Base-by-base conservation (phyloP, 805 yeast genomes). In the Candida vartiovaarae region DNA sequence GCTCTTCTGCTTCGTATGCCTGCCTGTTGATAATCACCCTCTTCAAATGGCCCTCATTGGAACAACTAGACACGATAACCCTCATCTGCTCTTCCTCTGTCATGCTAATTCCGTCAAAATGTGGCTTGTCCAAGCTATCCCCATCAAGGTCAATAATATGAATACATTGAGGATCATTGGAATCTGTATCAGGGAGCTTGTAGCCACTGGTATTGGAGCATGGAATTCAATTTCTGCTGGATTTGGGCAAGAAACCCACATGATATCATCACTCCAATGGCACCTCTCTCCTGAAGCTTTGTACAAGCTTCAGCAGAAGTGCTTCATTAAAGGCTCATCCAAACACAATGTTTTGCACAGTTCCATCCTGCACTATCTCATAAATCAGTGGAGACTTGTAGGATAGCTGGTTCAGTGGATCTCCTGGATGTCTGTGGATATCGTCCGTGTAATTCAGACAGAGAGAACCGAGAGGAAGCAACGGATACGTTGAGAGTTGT, bases 201-300 rank as follows among this genome's bases (percentile, higher is more conserved):
- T 57, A 5, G 62, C 66, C 26, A 65, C 57, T 28, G 69, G 68
- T 26, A 63, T 56, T 7, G 52, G 46, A 28, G 55, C 51, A 46
- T 45, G 2, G 46, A 47, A 3, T 56, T 49, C 6, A 63, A 30
- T 15, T 59, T 47, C 8, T 48, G 29, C 37, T 64, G 67, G 20
- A 58, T 48, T 34, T 60, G 62, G 2, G 66, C 64, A 4, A 64
- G 51, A 45, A 64, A 64, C 9, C 67, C 68, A 51, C 68, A 64
- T 3, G 67, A 61, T 4, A 67, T 62, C 24, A 61, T 56, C 10
- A 61, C 49, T 15, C 66, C 68, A 41, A 61, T 47, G 7, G 65
- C 65, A 8, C 69, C 69, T 34, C 56, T 53, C 1, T 51, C 50
- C 10, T 54, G 55, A 9, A 63, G 43, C n/a, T 43, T 48, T 15